phyloP scores from a whole-genome alignment of 2,329 filamentous ascomycete species.

The Chalaropsis thielavioides region DNA sequence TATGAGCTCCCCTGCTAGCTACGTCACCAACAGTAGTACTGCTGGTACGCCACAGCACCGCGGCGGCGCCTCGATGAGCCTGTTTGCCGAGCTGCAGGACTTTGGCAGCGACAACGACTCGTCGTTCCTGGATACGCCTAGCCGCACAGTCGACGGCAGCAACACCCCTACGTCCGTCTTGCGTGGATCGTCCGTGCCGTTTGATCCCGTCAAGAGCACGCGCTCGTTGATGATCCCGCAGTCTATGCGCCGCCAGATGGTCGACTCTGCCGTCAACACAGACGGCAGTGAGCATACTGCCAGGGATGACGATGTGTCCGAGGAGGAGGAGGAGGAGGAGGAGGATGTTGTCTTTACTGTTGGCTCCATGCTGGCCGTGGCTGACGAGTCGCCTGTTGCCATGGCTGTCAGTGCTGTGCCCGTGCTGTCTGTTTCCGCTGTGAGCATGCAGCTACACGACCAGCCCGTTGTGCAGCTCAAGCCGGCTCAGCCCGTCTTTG shows the following conservation, averaged over 20 bases:
- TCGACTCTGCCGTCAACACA: conserved; percentile 47
- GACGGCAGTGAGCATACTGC: conserved; percentile 31
- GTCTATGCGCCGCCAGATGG: conserved; percentile 31
- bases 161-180: conserved; percentile 36
- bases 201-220: conserved; percentile 11
- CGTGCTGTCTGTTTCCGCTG: background rate
- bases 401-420: background rate
- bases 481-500: conserved; percentile 21
- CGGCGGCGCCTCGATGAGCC: conserved; percentile 49
- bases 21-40: conserved; percentile 33
- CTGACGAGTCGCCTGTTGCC: conserved; percentile 12
- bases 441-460: background rate
- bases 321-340: conserved; percentile 23
- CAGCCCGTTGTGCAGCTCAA: conserved; percentile 22
- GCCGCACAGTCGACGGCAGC: conserved; percentile 31
- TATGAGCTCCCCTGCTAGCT: conserved; percentile 46
- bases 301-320: conserved; percentile 21
- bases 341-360: conserved; percentile 13
- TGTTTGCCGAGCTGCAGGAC: conserved; percentile 82
- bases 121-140: conserved; percentile 44
- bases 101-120: conserved; percentile 63
- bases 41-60: conserved; percentile 35
- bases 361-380: conserved; percentile 5
- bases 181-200: conserved; percentile 28
- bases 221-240: conserved; percentile 11